phyloP scores from a whole-genome alignment of 768 basidiomycete genomes.

The Glaciozyma martinii region DNA sequence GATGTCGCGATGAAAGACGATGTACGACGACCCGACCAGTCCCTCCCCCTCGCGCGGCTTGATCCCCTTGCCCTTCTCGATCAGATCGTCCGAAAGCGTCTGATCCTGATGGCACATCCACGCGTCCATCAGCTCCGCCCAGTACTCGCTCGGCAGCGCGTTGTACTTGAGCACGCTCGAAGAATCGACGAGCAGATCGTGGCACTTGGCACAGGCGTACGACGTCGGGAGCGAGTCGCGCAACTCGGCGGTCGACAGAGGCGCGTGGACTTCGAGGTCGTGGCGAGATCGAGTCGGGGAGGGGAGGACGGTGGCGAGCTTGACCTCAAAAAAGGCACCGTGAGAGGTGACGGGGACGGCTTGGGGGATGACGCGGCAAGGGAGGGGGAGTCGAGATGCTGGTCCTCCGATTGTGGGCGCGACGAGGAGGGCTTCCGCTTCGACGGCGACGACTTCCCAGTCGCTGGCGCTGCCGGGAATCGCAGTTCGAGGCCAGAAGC shows the following conservation, averaged over 20 bases:
- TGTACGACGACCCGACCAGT: slow-evolving; percentile 81
- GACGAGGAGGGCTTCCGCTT: slow-evolving; percentile 55
- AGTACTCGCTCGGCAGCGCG: slow-evolving; percentile 89
- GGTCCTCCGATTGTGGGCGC: slow-evolving; percentile 51
- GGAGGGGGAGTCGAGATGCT: slow-evolving; percentile 47
- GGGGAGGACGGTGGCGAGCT: slow-evolving; percentile 42
- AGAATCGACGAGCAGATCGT: slow-evolving; percentile 54
- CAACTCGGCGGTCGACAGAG: slow-evolving; percentile 62
- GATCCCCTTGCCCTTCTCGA: slow-evolving; percentile 56
- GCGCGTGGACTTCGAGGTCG: slow-evolving; percentile 35
- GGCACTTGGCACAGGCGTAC: slow-evolving; percentile 72
- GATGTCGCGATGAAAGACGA: slow-evolving; percentile 61
- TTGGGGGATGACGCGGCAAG: slow-evolving; percentile 50
- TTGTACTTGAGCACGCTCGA: slow-evolving; percentile 52
- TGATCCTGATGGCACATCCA: slow-evolving; percentile 98
- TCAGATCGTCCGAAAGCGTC: slow-evolving; percentile 61
- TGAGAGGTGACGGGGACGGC: slow-evolving; percentile 50
- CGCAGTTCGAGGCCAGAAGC: slow-evolving; percentile 45
- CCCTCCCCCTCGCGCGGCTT: slow-evolving; percentile 67
- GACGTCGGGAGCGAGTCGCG: slow-evolving; percentile 49
- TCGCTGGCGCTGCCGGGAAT: neutral
- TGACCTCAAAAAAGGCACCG: slow-evolving; percentile 61
- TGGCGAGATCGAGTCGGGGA: slow-evolving; percentile 30
- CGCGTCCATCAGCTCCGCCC: slow-evolving; percentile 92
- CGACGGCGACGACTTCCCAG: slow-evolving; percentile 34